Evolutionary conservation across 1,139 yeast genomes (phyloP).

Genomic region (Zygosaccharomyces sapae): DNA sequence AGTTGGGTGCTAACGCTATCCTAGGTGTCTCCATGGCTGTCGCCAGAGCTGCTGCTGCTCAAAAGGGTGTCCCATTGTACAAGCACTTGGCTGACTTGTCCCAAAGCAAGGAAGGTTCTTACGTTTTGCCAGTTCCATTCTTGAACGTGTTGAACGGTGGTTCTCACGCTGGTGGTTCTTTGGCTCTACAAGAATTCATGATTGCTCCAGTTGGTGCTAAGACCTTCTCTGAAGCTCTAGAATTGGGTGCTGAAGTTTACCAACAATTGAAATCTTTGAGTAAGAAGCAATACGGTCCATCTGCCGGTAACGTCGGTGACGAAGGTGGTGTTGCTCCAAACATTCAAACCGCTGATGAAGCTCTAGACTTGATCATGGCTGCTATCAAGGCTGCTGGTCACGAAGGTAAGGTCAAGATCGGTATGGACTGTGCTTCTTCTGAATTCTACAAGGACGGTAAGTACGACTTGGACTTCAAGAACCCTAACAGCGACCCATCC

Average conservation of each 20-base stretch:
- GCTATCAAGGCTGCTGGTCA: conserved; percentile 91
- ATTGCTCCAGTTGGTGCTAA: conserved; percentile 88
- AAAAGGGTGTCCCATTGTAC: conserved; percentile 81
- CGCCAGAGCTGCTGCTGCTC: conserved; percentile 94
- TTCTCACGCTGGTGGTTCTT: conserved; percentile 98
- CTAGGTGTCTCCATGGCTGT: conserved; percentile 91
- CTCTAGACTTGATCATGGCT: conserved; percentile 81
- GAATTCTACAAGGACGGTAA: conserved; percentile 94
- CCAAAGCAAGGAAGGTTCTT: conserved; percentile 57
- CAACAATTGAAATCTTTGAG: conserved; percentile 87
- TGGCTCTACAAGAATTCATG: conserved; percentile 98
- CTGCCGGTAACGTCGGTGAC: conserved; percentile 99
- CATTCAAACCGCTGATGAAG: conserved; percentile 88
- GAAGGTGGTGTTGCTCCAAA: conserved; percentile 99
- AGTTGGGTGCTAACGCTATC: conserved; percentile 94
- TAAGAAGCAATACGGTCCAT: conserved; percentile 88
- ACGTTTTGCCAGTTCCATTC: conserved; percentile 91
- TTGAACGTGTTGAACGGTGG: conserved; percentile 98
- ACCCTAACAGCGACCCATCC: conserved; percentile 81
- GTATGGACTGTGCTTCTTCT: conserved; percentile 92
- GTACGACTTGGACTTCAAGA: conserved; percentile 96
- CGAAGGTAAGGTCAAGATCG: conserved; percentile 84
- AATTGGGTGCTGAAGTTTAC: conserved; percentile 96
- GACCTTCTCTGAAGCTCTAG: conserved; percentile 85
- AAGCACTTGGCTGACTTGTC: conserved; percentile 75